Conservation (phyloP, 2,329 filamentous ascomycete species). For the Alternaria sp. region DNA sequence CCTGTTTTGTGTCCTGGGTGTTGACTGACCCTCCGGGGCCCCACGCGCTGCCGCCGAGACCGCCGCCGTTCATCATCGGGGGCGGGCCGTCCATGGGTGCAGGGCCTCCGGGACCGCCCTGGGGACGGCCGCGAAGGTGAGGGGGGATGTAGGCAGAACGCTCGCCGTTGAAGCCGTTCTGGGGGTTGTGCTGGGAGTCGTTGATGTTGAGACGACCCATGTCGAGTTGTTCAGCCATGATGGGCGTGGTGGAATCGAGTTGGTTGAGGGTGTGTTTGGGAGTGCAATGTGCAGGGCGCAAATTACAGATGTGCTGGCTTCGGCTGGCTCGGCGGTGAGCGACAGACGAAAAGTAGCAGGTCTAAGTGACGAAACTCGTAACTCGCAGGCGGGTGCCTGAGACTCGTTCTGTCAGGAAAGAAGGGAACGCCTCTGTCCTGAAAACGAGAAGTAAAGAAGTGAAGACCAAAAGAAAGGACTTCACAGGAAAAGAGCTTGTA, state of each 20-base stretch:
- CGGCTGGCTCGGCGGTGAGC: slow-evolving; percentile 40
- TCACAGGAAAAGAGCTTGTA: slow-evolving; percentile 43
- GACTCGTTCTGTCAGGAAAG: slow-evolving; percentile 49
- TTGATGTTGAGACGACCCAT: slow-evolving; percentile 77
- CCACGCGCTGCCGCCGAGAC: slow-evolving; percentile 70
- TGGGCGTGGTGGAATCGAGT: slow-evolving; percentile 24
- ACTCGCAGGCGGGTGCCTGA: slow-evolving; percentile 50
- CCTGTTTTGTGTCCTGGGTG: neutral
- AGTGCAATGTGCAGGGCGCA: slow-evolving; percentile 16
- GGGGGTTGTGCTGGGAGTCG: slow-evolving; percentile 66
- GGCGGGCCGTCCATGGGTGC: slow-evolving; percentile 49
- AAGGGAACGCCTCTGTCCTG: slow-evolving; percentile 47
- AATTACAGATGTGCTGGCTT: slow-evolving; percentile 31
- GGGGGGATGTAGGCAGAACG: slow-evolving; percentile 84
- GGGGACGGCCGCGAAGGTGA: slow-evolving; percentile 69
- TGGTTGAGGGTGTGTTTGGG: slow-evolving; percentile 11
- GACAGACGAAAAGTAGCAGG: slow-evolving; percentile 36
- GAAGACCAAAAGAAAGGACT: slow-evolving; percentile 52
- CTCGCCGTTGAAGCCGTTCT: slow-evolving; percentile 56
- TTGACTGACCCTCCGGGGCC: slow-evolving; percentile 47
- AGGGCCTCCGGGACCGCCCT: slow-evolving; percentile 37
- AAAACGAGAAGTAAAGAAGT: slow-evolving; percentile 50
- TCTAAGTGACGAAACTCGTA: slow-evolving; percentile 41
- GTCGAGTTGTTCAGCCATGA: slow-evolving; percentile 69
- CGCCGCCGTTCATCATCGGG: slow-evolving; percentile 60